Evolutionary conservation across 1,284 basidiomycete genomes (phyloP), one percentile per base, ranked within the genome.

Genomic region (Rhodotorula glutinis): DNA sequence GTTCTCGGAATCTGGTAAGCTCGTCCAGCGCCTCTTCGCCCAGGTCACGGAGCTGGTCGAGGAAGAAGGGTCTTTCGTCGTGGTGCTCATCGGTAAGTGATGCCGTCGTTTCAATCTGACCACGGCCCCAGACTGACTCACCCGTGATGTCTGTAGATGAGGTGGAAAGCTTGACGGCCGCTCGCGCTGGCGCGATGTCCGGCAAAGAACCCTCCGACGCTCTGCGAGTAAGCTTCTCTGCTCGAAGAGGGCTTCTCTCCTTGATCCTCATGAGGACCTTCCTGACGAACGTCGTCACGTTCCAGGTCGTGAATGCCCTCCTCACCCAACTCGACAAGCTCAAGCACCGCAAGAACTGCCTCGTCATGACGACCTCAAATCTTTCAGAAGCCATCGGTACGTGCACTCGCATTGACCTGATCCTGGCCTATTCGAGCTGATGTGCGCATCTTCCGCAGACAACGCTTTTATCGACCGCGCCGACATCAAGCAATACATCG

Each of bases 1-100:
- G 93, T 99, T 98, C 80, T 96, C 92, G 1, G 96, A 99, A 77
- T 95, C 92, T 1, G 96, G 96, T 38, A 99, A 99, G 80, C 86
- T 99, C 21, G 96, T 99, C 0, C 94, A 98, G 76, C 86, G 89
- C 63, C 82, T 98, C 23, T 99, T 99, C 77, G 86, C 85, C 57
- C 89, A 86, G 65, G 91, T 99, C 56, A 89, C 85, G 57, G 91
- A 94, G 73, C 85, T 98, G 80, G 81, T 83, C 10, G 92, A 94
- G 60, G 93, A 98, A 74, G 89, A 92, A 66, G 86, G 88, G 60
- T 87, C 87, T 11, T 98, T 98, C 76, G 87, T 98, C 0, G 87
- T 97, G 2, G 91, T 99, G 23, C 84, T 99, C 51, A 98, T 99
- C 60, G 94, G 92, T 91, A 27, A n/a, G 47, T 47, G 67, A n/a